Conservation (phyloP, 805 yeast species). For the Kodamaea neixiangensis region DNA sequence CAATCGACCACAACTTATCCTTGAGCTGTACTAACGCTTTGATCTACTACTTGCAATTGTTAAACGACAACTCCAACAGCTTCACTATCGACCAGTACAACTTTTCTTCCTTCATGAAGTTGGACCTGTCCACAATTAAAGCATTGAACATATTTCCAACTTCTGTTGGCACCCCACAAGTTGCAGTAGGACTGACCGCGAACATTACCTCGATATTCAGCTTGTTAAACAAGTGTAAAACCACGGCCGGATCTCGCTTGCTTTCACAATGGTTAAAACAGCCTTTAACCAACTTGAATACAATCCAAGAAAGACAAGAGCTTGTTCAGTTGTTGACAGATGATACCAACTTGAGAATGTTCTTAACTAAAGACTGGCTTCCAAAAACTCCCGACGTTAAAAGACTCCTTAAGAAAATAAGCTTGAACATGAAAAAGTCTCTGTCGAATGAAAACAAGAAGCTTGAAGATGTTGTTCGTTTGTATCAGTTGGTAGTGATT, state of each 20-base stretch:
- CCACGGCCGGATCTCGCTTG: constrained; percentile 84
- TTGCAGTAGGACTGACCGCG: constrained; percentile 1
- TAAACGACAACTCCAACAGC: constrained; percentile 57
- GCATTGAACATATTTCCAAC: constrained; percentile 73
- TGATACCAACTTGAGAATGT: constrained; percentile 65
- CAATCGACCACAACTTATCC: constrained; percentile 50
- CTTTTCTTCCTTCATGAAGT: constrained; percentile 78
- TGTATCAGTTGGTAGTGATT: constrained; percentile 75
- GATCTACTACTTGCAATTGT: constrained; percentile 63
- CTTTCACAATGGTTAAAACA: constrained; percentile 95
- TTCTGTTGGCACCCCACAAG: constrained; percentile 12
- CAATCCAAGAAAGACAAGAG: constrained; percentile 67
- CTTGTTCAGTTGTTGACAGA: constrained; percentile 76
- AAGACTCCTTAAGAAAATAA: constrained; percentile 68
- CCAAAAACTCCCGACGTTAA: constrained; percentile 80
- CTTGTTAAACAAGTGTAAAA: constrained; percentile 82
- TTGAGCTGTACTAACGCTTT: constrained; percentile 69
- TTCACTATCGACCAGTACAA: constrained; percentile 66
- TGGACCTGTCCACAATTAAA: constrained; percentile 86
- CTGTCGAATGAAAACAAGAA: constrained; percentile 50
- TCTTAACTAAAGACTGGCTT: constrained; percentile 66
- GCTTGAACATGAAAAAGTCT: constrained; percentile 30
- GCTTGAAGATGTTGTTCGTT: constrained; percentile 85
- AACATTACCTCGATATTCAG: constrained; percentile 65
- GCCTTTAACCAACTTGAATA: constrained; percentile 69